These are phyloP conservation scores for Penicillium maclennaniae DNA, from an alignment of 495 filamentous ascomycete genomes.

Conservation along the genomic window DNA sequence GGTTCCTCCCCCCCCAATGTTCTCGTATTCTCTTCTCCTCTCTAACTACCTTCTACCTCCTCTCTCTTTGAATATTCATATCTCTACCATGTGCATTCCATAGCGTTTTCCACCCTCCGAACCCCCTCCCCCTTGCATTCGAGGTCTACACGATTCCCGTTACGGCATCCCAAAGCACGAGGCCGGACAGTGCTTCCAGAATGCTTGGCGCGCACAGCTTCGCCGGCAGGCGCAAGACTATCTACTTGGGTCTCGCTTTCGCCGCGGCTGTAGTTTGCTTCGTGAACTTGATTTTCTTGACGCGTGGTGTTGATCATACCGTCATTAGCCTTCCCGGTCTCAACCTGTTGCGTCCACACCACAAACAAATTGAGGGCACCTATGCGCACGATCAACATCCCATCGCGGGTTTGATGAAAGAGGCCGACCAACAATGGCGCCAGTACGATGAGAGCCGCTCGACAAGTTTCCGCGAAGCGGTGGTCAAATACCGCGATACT, in stretches of 20 bases:
- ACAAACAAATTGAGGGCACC: constrained; percentile 6
- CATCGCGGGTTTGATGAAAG: constrained; percentile 14
- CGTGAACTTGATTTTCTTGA: constrained; percentile 16
- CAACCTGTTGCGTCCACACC: constrained; percentile 1
- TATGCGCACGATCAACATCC: constrained; percentile 19
- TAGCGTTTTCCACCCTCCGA: not conserved
- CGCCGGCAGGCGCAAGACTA: constrained; percentile 11
- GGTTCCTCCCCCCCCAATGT: not conserved
- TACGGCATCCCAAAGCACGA: constrained; percentile 1
- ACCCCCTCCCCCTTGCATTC: not conserved
- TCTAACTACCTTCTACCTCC: not conserved
- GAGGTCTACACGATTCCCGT: not conserved
- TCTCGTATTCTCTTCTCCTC: not conserved
- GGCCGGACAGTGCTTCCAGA: constrained; percentile 1
- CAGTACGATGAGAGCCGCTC: constrained; percentile 17
- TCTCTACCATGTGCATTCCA: not conserved
- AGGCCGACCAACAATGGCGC: constrained; percentile 16
- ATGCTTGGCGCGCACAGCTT: constrained; percentile 18
- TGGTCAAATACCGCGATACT: constrained; percentile 56
- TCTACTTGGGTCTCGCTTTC: constrained; percentile 12
- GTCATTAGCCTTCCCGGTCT: constrained; percentile 8
- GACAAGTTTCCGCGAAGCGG: constrained; percentile 48
- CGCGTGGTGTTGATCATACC: constrained; percentile 5
- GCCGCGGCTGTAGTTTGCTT: constrained; percentile 10
- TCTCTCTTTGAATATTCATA: not conserved